Evolutionary conservation across 2,329 filamentous ascomycete species (phyloP), one percentile per base, ranked within the genome.

Genomic region (Claviceps paspali): DNA sequence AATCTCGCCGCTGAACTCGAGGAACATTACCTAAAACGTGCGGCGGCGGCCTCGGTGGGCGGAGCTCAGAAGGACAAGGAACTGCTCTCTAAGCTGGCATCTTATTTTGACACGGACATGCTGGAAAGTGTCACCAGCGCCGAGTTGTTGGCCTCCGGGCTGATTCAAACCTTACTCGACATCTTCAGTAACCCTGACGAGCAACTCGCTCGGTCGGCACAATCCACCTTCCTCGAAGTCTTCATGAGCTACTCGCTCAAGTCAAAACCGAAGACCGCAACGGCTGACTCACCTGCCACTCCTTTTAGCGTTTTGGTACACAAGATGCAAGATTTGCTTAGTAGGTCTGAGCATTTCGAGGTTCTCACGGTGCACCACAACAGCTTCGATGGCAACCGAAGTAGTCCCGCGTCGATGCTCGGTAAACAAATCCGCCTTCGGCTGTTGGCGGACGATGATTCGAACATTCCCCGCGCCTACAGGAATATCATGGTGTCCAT

Each of bases 401-500:
- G 80, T 57, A 95, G 84, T 52, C 85, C 88, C 17, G 80, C 88
- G 1, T 92, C 88, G 1, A 95, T 98, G 87, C 69, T 98, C 5
- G 87, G 86, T 4, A 96, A 96, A 56, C 91, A 98, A 52, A 79
- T 98, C 24, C 76, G 88, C 24, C 70, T 98, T 31, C 87, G 85
- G 48, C 68, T 98, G 24, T 73, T 87, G 27, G 88, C 91, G 2
- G 87, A 93, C 47, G 87, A 92, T 1, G 80, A 87, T 33, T 88
- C 86, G 1, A 83, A 91, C 34, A 91, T 98, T 41, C 91, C 91
- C 14, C 72, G 78, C 26, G 69, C 80, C 0, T 96, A 93, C 53
- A 75, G 83, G 17, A 94, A 88, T 47, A 92, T 98, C 44, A 95
- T 95, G 81, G 91, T 98, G 1, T 93, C 86, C 0, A 98, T 98